These are phyloP conservation scores for Colletotrichum endophyticum DNA, from an alignment of 2,329 filamentous ascomycete species.

Conservation along the genomic window DNA sequence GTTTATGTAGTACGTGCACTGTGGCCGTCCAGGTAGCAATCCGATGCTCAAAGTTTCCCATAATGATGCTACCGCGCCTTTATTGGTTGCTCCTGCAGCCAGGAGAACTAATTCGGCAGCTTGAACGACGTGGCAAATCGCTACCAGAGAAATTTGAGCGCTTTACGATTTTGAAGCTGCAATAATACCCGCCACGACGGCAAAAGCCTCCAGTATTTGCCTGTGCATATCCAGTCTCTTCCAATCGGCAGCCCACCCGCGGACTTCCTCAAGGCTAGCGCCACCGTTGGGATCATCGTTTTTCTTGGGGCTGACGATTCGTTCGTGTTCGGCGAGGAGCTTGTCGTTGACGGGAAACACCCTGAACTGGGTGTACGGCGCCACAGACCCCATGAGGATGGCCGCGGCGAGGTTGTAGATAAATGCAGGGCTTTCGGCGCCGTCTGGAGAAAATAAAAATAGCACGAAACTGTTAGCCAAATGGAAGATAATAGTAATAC, in stretches of 20 bases:
- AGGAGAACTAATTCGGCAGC: background rate
- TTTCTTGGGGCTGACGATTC: background rate
- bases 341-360: background rate
- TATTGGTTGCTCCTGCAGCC: background rate
- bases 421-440: background rate
- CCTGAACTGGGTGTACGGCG: background rate
- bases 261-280: background rate
- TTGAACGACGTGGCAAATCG: background rate
- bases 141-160: background rate
- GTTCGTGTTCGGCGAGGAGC: background rate
- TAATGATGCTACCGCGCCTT: background rate
- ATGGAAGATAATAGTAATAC: background rate
- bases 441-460: background rate
- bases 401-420: background rate
- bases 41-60: background rate
- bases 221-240: background rate
- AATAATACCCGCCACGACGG: background rate
- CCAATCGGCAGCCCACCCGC: background rate
- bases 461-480: background rate
- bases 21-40: background rate
- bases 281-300: background rate
- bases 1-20: background rate
- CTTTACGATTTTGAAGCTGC: background rate
- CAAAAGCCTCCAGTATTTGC: background rate
- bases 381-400: background rate